Base-by-base conservation (phyloP, 164 flowering plant species). In the Umbellularia californica region DNA sequence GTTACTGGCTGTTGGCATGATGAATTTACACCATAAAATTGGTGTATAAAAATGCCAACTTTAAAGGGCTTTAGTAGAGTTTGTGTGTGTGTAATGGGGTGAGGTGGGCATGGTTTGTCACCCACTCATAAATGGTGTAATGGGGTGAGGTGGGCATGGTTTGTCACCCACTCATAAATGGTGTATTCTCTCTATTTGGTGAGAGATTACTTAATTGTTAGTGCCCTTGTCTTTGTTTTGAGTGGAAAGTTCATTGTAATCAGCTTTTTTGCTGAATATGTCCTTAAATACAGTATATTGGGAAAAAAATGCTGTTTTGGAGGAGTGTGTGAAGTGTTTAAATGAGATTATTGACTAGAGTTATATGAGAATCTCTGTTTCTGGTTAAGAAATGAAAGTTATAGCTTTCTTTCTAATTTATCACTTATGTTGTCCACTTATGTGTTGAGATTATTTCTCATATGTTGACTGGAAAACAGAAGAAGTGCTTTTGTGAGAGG, bases 91-190 rank as follows among this genome's bases (percentile, higher is more conserved):
- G 58, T 55, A 55, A 9, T 64, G 67, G 12, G 25, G 33, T 64
- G 67, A 64, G 67, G 67, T 64, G 67, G 27, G 67, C 67, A 64
- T 41, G 25, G 33, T 2, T 64, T 64, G 67, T 64, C 67, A 64
- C 67, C 67, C 67, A 64, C 67, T 25, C 67, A 22, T 64, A 25
- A 64, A 22, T 13, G 25, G 14, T 23, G 25, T 19, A 17, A 9
- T 64, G 67, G 12, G 25, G 33, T 64, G 67, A 64, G 67, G 67
- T 64, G 67, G 27, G 67, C 67, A 64, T 41, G 25, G 33, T 2
- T 64, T 64, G 67, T 64, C 67, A 64, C 67, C 67, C 67, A 64
- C 67, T 25, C 67, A 22, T 64, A 25, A 64, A 22, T 13, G 25
- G 14, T 23, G 25, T 19, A 17, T 25, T 22, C 5, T 64, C 25